Percentiles rank a stretch among this genome's conserved stretches.
Conservation (phyloP, 305 asterid genomes). For the Lippia alba region DNA sequence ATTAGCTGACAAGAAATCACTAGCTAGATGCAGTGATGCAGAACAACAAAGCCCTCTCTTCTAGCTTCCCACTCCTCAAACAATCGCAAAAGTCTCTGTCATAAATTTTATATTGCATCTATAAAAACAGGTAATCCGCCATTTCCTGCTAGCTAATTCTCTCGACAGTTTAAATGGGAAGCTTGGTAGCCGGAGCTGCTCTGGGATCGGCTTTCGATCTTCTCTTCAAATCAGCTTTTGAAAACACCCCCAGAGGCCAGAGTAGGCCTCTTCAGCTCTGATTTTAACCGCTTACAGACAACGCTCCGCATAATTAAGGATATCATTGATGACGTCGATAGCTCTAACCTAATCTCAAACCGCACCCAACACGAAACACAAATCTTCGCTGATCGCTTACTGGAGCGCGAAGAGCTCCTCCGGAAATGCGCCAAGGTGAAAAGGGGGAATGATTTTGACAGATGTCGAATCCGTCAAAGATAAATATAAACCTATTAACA, state of each 20-base stretch:
- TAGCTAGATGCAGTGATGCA: too few relatives aligned
- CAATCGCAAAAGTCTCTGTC: too few relatives aligned
- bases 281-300: conserved; percentile 28
- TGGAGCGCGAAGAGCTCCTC: conserved; percentile 26
- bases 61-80: too few relatives aligned
- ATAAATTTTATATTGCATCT: too few relatives aligned
- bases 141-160: too few relatives aligned
- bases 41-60: too few relatives aligned
- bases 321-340: conserved; percentile 39
- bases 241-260: conserved; percentile 26
- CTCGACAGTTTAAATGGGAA: conserved; percentile 24
- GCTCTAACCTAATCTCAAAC: conserved; percentile 30
- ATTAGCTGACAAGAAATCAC: too few relatives aligned
- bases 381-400: conserved; percentile 10
- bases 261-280: conserved; percentile 37
- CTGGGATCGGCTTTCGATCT: conserved; percentile 44
- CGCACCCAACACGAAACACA: conserved; percentile 22
- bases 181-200: conserved; percentile 37
- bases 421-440: conserved; percentile 13
- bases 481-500: too few relatives aligned
- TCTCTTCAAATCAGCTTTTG: conserved; percentile 26
- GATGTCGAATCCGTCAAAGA: too few relatives aligned
- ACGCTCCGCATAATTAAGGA: conserved; percentile 28
- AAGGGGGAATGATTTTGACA: too few relatives aligned
- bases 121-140: too few relatives aligned